These are phyloP conservation scores for Austroboletus novae-zelandiae DNA, from an alignment of 1,284 basidiomycete species.

Conservation along the genomic window DNA sequence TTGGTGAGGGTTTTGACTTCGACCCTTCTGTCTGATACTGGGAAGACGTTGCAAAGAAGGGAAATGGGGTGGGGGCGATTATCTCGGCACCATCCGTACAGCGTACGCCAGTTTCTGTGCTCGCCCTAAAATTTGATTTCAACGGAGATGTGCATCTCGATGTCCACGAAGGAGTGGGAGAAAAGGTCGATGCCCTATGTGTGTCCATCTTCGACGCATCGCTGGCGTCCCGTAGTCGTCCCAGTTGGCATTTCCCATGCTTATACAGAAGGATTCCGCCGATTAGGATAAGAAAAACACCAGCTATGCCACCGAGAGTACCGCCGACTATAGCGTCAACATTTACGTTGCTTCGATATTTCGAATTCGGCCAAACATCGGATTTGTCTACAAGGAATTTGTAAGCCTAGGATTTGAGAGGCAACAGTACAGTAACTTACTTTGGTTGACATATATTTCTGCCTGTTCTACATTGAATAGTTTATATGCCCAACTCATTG, in stretches of 20 bases:
- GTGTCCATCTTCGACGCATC: no score
- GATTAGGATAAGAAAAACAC: constrained; percentile 16
- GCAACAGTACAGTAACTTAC: background rate
- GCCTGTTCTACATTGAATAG: constrained; percentile 19
- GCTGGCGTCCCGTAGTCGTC: no score
- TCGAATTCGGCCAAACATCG: constrained; percentile 9
- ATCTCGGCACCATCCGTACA: no score
- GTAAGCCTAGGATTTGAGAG: background rate
- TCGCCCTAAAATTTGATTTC: no score
- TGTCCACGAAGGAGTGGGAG: no score
- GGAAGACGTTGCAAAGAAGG: no score
- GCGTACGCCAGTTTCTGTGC: no score
- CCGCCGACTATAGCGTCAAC: constrained; percentile 24
- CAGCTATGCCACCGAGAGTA: constrained; percentile 15
- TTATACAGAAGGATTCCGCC: constrained; percentile 21
- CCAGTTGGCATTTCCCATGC: constrained; percentile 1
- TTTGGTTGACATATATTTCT: constrained; percentile 1
- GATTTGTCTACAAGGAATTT: constrained; percentile 7
- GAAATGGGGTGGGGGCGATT: no score
- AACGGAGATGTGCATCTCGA: no score
- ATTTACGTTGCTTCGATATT: constrained; percentile 3
- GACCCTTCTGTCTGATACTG: no score
- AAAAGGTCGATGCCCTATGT: no score
- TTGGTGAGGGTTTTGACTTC: no score
- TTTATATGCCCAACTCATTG: constrained; percentile 15